Conservation (phyloP, 805 yeast species). For the Yamadazyma kitorensis region DNA sequence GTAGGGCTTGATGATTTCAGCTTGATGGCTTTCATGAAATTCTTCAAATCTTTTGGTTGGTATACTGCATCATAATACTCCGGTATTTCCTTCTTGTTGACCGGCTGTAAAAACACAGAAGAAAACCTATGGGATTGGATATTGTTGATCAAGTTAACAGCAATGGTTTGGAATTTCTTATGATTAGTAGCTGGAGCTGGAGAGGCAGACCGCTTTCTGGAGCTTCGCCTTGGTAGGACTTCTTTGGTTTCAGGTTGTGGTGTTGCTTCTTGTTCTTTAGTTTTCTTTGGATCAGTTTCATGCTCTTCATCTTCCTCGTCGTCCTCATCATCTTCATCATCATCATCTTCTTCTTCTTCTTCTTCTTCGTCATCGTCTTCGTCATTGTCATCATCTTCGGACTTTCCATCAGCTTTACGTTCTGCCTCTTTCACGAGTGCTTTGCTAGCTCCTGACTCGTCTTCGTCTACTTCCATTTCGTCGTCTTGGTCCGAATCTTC, state of each 20-base stretch:
- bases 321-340: constrained; percentile 6
- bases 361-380: constrained; percentile 1
- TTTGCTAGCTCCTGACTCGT: constrained; percentile 13
- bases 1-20: constrained; percentile 30
- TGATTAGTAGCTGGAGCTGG: constrained; percentile 24
- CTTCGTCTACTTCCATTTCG: constrained; percentile 7
- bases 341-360: constrained; percentile 5
- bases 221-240: constrained; percentile 10
- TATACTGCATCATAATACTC: constrained; percentile 60
- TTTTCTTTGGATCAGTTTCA: constrained; percentile 2
- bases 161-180: constrained; percentile 59
- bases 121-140: constrained; percentile 71
- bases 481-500: constrained; percentile 8
- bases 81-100: constrained; percentile 64
- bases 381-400: constrained; percentile 7
- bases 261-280: not conserved
- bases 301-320: constrained; percentile 3
- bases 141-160: constrained; percentile 59
- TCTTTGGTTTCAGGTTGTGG: constrained; percentile 5
- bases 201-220: constrained; percentile 16
- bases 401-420: constrained; percentile 8
- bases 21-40: constrained; percentile 55
- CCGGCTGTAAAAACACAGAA: constrained; percentile 71
- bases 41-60: constrained; percentile 67
- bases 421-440: constrained; percentile 9